Percentiles rank a stretch among this genome's conserved stretches.
phyloP scores from a whole-genome alignment of 2,329 filamentous ascomycete species.

The Hypoxylon sp. region DNA sequence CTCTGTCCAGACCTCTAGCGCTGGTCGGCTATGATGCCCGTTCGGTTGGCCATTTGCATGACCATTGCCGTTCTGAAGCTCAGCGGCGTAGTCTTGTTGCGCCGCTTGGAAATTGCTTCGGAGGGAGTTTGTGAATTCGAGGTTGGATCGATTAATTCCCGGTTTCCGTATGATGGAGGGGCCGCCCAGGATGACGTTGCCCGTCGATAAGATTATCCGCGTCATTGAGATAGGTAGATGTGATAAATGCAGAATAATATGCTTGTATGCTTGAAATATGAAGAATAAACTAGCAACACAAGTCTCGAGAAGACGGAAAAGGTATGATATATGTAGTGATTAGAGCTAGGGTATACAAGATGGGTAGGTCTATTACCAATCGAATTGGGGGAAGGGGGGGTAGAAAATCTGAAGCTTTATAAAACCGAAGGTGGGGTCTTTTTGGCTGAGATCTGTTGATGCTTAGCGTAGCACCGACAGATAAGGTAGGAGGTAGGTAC shows the following conservation, averaged over 20 bases:
- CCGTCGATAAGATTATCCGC: constrained; percentile 52
- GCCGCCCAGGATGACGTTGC: constrained; percentile 86
- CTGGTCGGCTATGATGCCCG: constrained; percentile 53
- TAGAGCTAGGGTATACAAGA: constrained; percentile 15
- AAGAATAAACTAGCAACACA: constrained; percentile 12
- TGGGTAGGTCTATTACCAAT: constrained; percentile 41
- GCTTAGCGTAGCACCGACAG: constrained; percentile 4
- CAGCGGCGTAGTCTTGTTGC: constrained; percentile 71
- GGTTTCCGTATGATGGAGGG: constrained; percentile 87
- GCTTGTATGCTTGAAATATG: constrained; percentile 19
- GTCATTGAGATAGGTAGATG: constrained; percentile 44
- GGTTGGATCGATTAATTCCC: constrained; percentile 86
- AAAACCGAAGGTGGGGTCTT: constrained; percentile 39
- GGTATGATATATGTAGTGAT: constrained; percentile 62
- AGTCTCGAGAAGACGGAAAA: constrained; percentile 20
- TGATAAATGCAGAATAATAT: not conserved
- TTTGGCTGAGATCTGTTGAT: constrained; percentile 20
- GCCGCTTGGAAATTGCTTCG: constrained; percentile 85
- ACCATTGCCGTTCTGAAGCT: constrained; percentile 47
- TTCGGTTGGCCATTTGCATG: constrained; percentile 51
- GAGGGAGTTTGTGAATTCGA: constrained; percentile 90
- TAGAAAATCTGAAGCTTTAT: constrained; percentile 44
- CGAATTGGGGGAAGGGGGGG: constrained; percentile 22
- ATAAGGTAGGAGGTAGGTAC: constrained; percentile 4
- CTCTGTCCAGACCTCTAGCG: constrained; percentile 76